These are phyloP conservation scores for Fallopia convolvulus DNA, from an alignment of 148 eudicot genomes.

Conservation along the genomic window DNA sequence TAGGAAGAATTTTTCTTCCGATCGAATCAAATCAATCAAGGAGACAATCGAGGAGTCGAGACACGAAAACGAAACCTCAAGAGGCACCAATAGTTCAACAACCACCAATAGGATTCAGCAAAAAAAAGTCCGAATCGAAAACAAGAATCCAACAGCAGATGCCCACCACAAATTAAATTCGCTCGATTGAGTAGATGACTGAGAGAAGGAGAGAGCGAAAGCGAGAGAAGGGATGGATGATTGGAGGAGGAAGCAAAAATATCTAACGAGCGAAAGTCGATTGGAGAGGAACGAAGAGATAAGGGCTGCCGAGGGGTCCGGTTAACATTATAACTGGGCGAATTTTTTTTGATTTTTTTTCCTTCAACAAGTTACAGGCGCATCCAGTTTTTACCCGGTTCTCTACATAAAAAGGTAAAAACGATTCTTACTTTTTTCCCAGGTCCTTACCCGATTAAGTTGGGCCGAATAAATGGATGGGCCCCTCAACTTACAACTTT, in stretches of 20 bases:
- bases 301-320: background rate
- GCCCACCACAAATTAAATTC: background rate
- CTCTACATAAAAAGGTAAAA: too few species aligned
- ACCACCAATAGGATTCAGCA: background rate
- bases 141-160: background rate
- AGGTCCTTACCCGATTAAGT: too few species aligned
- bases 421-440: too few species aligned
- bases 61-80: background rate
- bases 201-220: background rate
- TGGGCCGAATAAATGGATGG: too few species aligned
- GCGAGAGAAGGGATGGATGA: background rate
- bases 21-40: background rate
- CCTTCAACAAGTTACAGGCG: too few species aligned
- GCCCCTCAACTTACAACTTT: too few species aligned
- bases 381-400: too few species aligned
- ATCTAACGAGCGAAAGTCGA: constrained; percentile 4
- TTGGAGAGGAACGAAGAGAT: constrained; percentile 8
- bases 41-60: background rate
- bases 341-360: too few species aligned
- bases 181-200: background rate
- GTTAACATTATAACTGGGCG: background rate
- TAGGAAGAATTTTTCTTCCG: background rate
- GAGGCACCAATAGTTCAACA: background rate
- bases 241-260: constrained; percentile 3
- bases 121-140: background rate